Evolutionary conservation across 306 rosid genomes (phyloP).

Genomic region (Cicer bijugum): DNA sequence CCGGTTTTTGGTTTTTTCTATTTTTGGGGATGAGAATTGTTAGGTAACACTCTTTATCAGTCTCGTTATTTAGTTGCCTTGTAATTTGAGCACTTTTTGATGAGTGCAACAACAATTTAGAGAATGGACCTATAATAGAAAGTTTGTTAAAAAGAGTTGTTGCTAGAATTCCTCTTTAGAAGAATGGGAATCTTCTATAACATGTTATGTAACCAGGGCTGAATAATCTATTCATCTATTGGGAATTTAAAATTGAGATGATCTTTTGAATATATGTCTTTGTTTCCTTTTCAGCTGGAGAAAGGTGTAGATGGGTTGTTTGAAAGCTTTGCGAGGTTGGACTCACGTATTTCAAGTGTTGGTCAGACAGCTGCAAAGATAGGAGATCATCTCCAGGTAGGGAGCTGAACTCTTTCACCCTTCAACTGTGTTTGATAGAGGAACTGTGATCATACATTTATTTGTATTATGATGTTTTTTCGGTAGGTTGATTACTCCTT

Average conservation of each 20-base stretch:
- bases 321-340: constrained; percentile 95
- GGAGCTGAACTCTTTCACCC: constrained; percentile 43
- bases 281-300: constrained; percentile 73
- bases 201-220: constrained; percentile 13
- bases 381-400: constrained; percentile 99
- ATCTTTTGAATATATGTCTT: constrained; percentile 4
- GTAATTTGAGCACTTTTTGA: constrained; percentile 14
- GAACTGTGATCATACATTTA: constrained; percentile 29
- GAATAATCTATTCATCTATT: constrained; percentile 3
- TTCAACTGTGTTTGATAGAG: constrained; percentile 36
- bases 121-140: constrained; percentile 3
- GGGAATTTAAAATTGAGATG: constrained; percentile 32
- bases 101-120: not conserved
- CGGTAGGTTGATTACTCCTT: constrained; percentile 21
- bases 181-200: constrained; percentile 10
- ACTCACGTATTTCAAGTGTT: constrained; percentile 98
- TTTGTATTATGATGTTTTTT: constrained; percentile 35
- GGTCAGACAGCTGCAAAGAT: constrained; percentile 99
- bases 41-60: constrained; percentile 4
- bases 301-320: constrained; percentile 99
- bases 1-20: not conserved
- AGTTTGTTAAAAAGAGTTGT: constrained; percentile 12
- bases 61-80: not conserved
- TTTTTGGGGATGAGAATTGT: constrained; percentile 4
- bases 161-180: constrained; percentile 2